Percentiles rank a stretch among this genome's conserved stretches.
phyloP scores from a whole-genome alignment of 495 filamentous ascomycete species.

The Massariosphaeria phaeospora region DNA sequence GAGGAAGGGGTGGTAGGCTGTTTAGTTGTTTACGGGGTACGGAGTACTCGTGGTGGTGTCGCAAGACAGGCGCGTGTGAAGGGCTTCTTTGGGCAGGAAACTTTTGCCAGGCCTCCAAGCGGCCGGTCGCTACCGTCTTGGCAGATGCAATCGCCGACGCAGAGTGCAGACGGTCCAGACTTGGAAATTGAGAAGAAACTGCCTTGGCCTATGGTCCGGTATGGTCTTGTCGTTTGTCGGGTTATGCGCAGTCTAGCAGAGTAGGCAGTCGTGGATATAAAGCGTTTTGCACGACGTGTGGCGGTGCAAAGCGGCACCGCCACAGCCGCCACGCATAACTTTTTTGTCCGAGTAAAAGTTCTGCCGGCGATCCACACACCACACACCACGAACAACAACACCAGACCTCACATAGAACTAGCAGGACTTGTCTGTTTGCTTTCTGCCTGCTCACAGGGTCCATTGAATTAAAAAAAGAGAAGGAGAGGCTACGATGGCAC shows the following conservation, averaged over 20 bases:
- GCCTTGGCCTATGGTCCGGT: too few relatives aligned
- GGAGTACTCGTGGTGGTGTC: neutral
- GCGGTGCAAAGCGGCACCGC: slow-evolving; percentile 1
- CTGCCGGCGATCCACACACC: neutral
- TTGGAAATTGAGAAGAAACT: too few relatives aligned
- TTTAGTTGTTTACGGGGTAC: neutral
- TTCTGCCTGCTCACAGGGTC: neutral
- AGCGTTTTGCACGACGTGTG: too few relatives aligned
- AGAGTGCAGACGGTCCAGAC: neutral
- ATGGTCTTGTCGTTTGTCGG: too few relatives aligned
- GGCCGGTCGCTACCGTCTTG: neutral
- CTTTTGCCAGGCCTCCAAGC: neutral
- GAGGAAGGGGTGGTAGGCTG: neutral
- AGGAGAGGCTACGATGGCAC: slow-evolving; percentile 19
- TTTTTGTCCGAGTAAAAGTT: slow-evolving; percentile 1
- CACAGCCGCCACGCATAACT: slow-evolving; percentile 19
- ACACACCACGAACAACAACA: neutral
- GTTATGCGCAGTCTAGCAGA: too few relatives aligned
- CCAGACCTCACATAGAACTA: too few relatives aligned
- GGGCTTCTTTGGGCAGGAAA: neutral
- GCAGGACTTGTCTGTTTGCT: neutral
- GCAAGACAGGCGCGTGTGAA: neutral
- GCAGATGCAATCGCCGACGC: neutral
- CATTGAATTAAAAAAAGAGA: too few relatives aligned
- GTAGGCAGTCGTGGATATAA: too few relatives aligned